Evolutionary conservation across 768 basidiomycete genomes (phyloP), one percentile per base, ranked within the genome.

Genomic region (Lentinula raphanica): DNA sequence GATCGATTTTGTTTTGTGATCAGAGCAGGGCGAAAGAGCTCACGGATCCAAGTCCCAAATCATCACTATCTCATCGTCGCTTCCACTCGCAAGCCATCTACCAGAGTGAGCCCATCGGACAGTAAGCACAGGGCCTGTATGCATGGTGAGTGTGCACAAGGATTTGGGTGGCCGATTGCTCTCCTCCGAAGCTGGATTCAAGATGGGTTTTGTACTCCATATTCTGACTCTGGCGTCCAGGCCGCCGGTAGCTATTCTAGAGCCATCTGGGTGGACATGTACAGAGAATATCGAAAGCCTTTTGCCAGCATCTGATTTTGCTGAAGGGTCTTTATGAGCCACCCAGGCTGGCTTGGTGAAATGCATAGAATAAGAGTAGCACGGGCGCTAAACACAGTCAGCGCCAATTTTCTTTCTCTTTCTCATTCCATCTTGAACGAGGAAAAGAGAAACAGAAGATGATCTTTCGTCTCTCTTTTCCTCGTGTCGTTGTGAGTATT

Each of bases 21-120:
- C 49, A 54, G 40, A 35, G 46, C 49, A n/a, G n/a, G n/a, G n/a
- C 55, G 32, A 12, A 27, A 56, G 54, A 53, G n/a, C 94, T 76
- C 69, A 97, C 94, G 92, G 93, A 72, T 97, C 94, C 49, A 94
- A 81, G 67, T 94, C 93, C 97, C 95, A 99, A 35, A 98, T 86
- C 87, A 98, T 91, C 29, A 97, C 86, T 62, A 95, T 90, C 68
- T 88, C 85, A 68, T 98, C 97, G 71, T 99, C 97, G 62, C 94
- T 93, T 21, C 97, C 97, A 66, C 92, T 95, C 4, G 97, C 97
- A 19, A 99, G 77, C 87, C 90, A 98, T 51, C 89, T 76, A 9
- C 97, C 97, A 9, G 90, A 92, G 71, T 94, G 86, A 11, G 94
- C 92, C 95, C 96, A 99, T 49, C 95, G 74, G 17, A 98, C 90